Base-by-base conservation (phyloP, 495 filamentous ascomycete genomes). In the Terfezia boudieri region DNA sequence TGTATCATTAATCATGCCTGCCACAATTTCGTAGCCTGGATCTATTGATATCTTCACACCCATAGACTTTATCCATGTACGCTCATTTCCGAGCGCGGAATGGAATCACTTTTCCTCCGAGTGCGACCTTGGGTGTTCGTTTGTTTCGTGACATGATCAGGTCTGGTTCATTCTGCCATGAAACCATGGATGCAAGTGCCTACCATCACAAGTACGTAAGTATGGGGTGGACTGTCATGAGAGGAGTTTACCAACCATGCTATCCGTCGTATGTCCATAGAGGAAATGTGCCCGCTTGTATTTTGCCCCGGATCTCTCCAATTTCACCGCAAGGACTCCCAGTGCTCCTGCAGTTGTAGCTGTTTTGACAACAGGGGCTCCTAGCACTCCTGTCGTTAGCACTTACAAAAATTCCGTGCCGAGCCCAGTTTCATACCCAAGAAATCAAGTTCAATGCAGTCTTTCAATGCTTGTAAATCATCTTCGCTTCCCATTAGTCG, bases 111-210 rank as follows among this genome's bases (percentile, higher is more conserved):
- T 52, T 58, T 38, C 63, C 63, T 4, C 62, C 63, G 20, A 65
- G 54, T 41, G 63, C 65, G 22, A 62, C 58, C 54, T 60, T 64
- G 26, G 63, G 63, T 35, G 65, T 65, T 36, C 63, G 57, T 46
- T 56, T 59, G 26, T 65, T 65, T 17, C 90, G 77, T 41, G 85
- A 93, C 92, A 96, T 95, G 32, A 86, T 79, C 52, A 79, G 85
- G 46, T 74, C 66, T 1, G 90, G 84, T 50, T 74, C 74, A 35
- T 64, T 68, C 56, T 90, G 84, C 51, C 76, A 73, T 26, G 79
- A 82, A 43, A 80, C 75, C 85, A 95, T 90, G n/a, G 82, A 86
- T 1, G 83, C 81, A 11, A 94, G 66, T 20, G 85, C 86, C 49
- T 51, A 51, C 4, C 14, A 20, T 9, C 17, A 20, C 74, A 17